These are phyloP conservation scores for Blastocystis sp. DNA, from an alignment of 352 stramenopile genomes.

Conservation along the genomic window DNA sequence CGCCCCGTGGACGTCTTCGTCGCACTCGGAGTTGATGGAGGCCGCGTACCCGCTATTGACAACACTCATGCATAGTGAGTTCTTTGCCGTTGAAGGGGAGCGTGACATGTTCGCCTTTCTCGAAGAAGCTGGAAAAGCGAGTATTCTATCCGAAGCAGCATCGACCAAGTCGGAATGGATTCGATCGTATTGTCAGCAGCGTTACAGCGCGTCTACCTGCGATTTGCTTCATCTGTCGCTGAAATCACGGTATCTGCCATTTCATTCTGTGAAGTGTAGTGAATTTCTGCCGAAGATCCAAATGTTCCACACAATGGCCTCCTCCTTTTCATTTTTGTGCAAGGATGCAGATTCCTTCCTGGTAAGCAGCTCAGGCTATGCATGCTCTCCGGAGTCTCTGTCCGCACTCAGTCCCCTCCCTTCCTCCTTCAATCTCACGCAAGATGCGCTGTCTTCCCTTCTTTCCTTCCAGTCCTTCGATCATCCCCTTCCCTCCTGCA, in stretches of 20 bases:
- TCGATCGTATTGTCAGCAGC: background rate
- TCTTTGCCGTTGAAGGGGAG: background rate
- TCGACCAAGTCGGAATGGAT: constrained; percentile 19
- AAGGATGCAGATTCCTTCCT: background rate
- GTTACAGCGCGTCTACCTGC: background rate
- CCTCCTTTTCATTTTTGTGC: constrained; percentile 6
- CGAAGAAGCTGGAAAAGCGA: background rate
- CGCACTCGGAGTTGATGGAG: constrained; percentile 11
- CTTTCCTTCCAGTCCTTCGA: constrained; percentile 7
- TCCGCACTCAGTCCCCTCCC: constrained; percentile 7
- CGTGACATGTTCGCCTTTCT: constrained; percentile 11
- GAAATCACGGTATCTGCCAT: background rate
- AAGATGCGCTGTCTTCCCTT: background rate
- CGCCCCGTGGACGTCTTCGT: constrained; percentile 44
- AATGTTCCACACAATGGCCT: constrained; percentile 40
- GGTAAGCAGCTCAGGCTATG: background rate
- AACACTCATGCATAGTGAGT: constrained; percentile 36
- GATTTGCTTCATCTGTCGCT: constrained; percentile 41
- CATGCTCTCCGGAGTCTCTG: background rate
- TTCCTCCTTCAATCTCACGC: constrained; percentile 2
- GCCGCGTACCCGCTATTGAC: background rate
- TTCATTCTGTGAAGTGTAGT: background rate
- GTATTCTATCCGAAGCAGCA: background rate
- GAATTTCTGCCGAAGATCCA: constrained; percentile 46
- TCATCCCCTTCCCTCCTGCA: background rate